Base-by-base conservation (phyloP, 805 yeast genomes). In the Schizosaccharomyces pombe region DNA sequence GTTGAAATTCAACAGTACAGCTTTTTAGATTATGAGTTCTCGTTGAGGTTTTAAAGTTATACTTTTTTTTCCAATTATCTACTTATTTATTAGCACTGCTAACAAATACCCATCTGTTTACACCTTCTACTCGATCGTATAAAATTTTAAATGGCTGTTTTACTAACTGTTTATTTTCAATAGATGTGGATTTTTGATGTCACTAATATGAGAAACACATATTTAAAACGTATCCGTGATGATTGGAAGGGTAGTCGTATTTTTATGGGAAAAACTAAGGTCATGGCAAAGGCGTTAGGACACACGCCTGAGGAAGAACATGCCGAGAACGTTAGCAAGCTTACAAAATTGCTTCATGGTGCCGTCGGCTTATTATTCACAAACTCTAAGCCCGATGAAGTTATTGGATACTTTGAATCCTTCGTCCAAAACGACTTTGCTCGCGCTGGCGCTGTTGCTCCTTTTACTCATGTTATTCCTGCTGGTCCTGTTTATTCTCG, bases 181-280 rank as follows among this genome's bases (percentile, higher is more conserved):
- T 31, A 59, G 61, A 58, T 76, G 51, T 89, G 95, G 93, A 82
- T 86, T 29, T 75, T 91, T 60, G 76, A 79, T 58, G 76, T 91
- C 57, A 89, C 85, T 62, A 91, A 86, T 69, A 94, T 91, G 65
- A 81, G 98, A 70, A 91, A 95, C 56, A 94, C 94, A 55, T 95
- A 87, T 55, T 73, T 91, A 62, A 95, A 91, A 68, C 93, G 85
- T 61, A 81, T 91, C 57, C 79, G 98, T 72, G 74, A 77, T 47
- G 93, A 86, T 60, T 91, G 98, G 98, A 70, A 71, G 32, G 98
- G 95, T 2, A 84, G 95, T 32, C 82, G 58, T 64, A 72, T 89
- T 57, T 72, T 87, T 58, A 75, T 91, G 71, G 98, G 98, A 59
- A 85, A 87, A 67, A 83, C 91, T 65, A 82, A 86, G 66, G 95